These are phyloP conservation scores for Cynanchum wilfordii DNA, from an alignment of 257 asterid species.

Conservation along the genomic window DNA sequence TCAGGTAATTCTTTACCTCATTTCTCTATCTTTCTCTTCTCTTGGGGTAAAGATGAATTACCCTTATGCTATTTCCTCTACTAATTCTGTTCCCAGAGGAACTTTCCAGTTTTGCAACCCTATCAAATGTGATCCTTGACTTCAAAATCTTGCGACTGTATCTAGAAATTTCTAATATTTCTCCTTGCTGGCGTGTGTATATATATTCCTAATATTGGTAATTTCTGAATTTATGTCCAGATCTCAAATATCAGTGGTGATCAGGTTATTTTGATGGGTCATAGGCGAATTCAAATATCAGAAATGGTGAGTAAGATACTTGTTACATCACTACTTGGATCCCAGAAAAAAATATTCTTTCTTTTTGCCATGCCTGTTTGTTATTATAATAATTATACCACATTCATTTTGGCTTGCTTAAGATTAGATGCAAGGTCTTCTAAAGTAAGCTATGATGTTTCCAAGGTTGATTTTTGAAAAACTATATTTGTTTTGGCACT, in stretches of 20 bases:
- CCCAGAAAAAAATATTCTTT: not conserved
- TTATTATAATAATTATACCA: not conserved
- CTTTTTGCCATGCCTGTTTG: too few relatives aligned
- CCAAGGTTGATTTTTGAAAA: not conserved
- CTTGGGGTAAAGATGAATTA: slow-evolving; percentile 6
- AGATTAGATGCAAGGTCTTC: not conserved
- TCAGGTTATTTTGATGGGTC: slow-evolving; percentile 92
- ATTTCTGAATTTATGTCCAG: slow-evolving; percentile 43
- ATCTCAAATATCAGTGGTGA: slow-evolving; percentile 92
- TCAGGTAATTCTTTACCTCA: slow-evolving; percentile 54
- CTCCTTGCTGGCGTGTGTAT: not conserved
- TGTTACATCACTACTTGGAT: not conserved
- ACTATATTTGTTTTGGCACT: not conserved
- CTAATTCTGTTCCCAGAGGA: not conserved
- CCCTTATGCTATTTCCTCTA: not conserved
- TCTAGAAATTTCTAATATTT: not conserved
- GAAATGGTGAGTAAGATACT: slow-evolving; percentile 66
- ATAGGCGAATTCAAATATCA: slow-evolving; percentile 81
- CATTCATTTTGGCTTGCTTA: not conserved
- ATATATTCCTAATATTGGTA: slow-evolving; percentile 23
- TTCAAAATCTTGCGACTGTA: not conserved
- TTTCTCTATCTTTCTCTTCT: slow-evolving; percentile 16
- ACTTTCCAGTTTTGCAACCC: not conserved
- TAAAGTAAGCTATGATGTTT: not conserved
- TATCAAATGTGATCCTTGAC: not conserved